Evolutionary conservation across 805 yeast genomes (phyloP).

Genomic region (Lachancea meyersii): DNA sequence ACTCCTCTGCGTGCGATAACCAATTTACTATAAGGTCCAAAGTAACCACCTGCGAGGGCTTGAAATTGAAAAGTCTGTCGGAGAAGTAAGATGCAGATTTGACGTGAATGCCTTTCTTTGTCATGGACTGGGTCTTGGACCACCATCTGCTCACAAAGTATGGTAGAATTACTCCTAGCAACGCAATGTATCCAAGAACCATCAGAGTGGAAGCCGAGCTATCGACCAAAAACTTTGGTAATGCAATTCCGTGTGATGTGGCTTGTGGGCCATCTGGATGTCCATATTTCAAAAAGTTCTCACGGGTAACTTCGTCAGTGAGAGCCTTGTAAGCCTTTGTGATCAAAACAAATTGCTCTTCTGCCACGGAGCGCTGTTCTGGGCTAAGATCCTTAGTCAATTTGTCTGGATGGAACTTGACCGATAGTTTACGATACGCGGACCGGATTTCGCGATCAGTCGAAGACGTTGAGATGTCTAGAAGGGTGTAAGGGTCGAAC

Average conservation of each 20-base stretch:
- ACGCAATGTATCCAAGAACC: conserved; percentile 53
- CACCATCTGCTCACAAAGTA: conserved; percentile 84
- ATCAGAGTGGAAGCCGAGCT: conserved; percentile 65
- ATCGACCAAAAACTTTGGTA: conserved; percentile 86
- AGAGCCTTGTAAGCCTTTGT: conserved; percentile 91
- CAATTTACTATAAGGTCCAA: conserved; percentile 51
- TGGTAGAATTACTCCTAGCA: conserved; percentile 78
- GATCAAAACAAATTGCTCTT: conserved; percentile 71
- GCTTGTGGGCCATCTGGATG: conserved; percentile 98
- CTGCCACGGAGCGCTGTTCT: conserved; percentile 52
- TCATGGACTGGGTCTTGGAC: conserved; percentile 70
- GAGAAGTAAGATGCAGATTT: conserved; percentile 77
- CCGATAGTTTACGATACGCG: conserved; percentile 78
- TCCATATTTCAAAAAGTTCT: conserved; percentile 80
- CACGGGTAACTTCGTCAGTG: conserved; percentile 80
- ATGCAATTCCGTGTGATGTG: conserved; percentile 84
- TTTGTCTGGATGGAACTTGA: conserved; percentile 93
- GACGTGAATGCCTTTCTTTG: conserved; percentile 76
- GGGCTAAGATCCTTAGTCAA: conserved; percentile 54
- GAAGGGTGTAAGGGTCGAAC: conserved; percentile 88
- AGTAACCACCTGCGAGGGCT: conserved; percentile 59
- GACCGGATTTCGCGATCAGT: conserved; percentile 72
- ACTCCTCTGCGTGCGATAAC: conserved; percentile 64
- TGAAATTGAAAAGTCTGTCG: conserved; percentile 63
- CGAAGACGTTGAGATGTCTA: conserved; percentile 66